Conservation (phyloP, 352 stramenopile genomes). For the Phytophthora pistaciae region DNA sequence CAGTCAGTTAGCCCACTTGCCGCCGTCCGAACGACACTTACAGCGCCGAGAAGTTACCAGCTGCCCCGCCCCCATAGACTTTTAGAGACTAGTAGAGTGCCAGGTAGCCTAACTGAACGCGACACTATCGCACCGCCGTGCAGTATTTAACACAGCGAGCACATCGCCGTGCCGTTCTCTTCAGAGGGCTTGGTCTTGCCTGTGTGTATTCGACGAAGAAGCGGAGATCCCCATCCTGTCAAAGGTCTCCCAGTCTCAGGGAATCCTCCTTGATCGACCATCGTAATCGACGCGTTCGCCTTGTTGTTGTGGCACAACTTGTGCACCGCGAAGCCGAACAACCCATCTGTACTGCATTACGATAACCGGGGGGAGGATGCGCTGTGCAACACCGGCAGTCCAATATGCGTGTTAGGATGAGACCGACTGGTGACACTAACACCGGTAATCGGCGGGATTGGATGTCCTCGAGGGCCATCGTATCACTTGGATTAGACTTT, state of each 20-base stretch:
- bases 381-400: not conserved
- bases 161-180: not conserved
- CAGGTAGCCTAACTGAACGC: slow-evolving; percentile 31
- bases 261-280: not conserved
- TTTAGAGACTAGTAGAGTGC: slow-evolving; percentile 5
- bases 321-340: not conserved
- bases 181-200: not conserved
- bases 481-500: not conserved
- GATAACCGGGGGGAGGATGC: not conserved
- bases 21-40: slow-evolving; percentile 2
- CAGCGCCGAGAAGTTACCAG: slow-evolving; percentile 20
- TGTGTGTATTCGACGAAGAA: not conserved
- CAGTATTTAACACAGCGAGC: slow-evolving; percentile 1
- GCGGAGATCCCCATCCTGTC: not conserved
- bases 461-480: not conserved
- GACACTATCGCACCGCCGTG: slow-evolving; percentile 11
- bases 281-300: not conserved
- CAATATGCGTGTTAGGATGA: slow-evolving; percentile 21
- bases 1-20: slow-evolving; percentile 18
- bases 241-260: not conserved
- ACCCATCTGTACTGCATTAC: not conserved
- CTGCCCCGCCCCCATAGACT: slow-evolving; percentile 8
- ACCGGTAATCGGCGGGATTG: not conserved
- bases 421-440: not conserved
- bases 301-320: too few species aligned